Conservation (phyloP, 495 filamentous ascomycete genomes). For the Oleoguttula mirabilis region DNA sequence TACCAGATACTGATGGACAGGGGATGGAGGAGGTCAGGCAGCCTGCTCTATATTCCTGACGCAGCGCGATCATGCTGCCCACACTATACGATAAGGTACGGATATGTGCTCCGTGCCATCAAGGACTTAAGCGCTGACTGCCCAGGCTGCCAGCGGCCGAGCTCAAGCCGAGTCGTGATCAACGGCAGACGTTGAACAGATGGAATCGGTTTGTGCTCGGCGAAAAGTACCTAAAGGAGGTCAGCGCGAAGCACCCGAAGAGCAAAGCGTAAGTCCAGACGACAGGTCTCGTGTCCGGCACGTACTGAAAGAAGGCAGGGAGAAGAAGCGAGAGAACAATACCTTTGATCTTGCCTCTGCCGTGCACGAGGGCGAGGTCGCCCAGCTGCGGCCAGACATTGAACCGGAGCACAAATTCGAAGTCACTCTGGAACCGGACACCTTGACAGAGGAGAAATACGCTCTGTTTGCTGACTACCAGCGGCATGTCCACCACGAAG, state of each 20-base stretch:
- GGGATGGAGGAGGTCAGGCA: slow-evolving; percentile 79
- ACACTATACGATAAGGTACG: slow-evolving; percentile 80
- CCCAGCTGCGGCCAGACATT: slow-evolving; percentile 40
- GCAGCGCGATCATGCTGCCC: slow-evolving; percentile 74
- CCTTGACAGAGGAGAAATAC: slow-evolving; percentile 80
- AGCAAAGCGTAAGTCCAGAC: slow-evolving; percentile 50
- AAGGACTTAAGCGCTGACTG: slow-evolving; percentile 9
- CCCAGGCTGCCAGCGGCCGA: slow-evolving; percentile 53
- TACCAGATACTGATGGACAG: slow-evolving; percentile 77
- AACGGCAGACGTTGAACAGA: slow-evolving; percentile 75
- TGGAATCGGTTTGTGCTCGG: slow-evolving; percentile 84
- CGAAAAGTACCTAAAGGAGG: slow-evolving; percentile 60
- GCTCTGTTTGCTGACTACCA: slow-evolving; percentile 80
- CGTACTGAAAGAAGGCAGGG: slow-evolving; percentile 31
- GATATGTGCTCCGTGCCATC: background rate
- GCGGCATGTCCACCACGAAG: slow-evolving; percentile 63
- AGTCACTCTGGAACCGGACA: slow-evolving; percentile 67
- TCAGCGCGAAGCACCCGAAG: slow-evolving; percentile 59
- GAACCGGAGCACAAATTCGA: slow-evolving; percentile 68
- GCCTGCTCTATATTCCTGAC: slow-evolving; percentile 89
- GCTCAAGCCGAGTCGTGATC: slow-evolving; percentile 65
- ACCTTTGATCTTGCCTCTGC: slow-evolving; percentile 51
- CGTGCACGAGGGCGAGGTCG: slow-evolving; percentile 60
- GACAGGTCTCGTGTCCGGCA: background rate
- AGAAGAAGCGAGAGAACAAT: slow-evolving; percentile 59